Conservation (phyloP, 345 rosid genomes). For the Syzygium jambos region DNA sequence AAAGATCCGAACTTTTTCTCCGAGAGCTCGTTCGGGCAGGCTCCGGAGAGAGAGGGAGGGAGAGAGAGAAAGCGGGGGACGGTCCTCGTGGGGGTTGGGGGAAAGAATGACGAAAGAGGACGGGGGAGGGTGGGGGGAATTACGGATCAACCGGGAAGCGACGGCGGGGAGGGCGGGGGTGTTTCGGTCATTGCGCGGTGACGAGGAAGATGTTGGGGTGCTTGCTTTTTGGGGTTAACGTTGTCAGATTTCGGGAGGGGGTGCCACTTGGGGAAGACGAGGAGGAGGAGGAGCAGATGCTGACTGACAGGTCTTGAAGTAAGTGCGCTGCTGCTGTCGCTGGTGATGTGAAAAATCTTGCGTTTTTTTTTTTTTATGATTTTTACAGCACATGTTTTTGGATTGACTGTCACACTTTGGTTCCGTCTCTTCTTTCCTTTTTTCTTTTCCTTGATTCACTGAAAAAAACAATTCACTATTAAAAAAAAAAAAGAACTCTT, state of each 20-base stretch:
- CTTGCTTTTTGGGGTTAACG: neutral
- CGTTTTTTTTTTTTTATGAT: neutral
- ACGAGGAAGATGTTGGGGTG: neutral
- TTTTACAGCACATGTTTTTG: neutral
- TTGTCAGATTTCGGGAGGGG: neutral
- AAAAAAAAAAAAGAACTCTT: neutral
- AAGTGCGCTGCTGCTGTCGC: neutral
- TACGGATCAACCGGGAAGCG: neutral
- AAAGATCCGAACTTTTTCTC: neutral
- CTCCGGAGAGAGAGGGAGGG: no score
- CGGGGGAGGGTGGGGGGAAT: neutral
- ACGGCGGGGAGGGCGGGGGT: neutral
- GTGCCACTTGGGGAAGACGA: neutral
- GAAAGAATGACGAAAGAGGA: neutral
- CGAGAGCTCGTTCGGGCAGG: neutral
- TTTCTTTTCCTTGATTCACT: neutral
- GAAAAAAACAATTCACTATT: neutral
- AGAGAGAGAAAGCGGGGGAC: neutral
- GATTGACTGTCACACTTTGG: neutral
- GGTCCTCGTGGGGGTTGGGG: neutral
- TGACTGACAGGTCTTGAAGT: neutral
- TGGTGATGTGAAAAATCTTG: neutral
- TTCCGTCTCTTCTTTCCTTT: neutral
- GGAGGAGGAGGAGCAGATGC: neutral
- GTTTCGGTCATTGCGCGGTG: neutral